Evolutionary conservation across 108 stramenopile species (phyloP), one percentile per base, ranked within the genome.

Genomic region (Fistulifera solaris): DNA sequence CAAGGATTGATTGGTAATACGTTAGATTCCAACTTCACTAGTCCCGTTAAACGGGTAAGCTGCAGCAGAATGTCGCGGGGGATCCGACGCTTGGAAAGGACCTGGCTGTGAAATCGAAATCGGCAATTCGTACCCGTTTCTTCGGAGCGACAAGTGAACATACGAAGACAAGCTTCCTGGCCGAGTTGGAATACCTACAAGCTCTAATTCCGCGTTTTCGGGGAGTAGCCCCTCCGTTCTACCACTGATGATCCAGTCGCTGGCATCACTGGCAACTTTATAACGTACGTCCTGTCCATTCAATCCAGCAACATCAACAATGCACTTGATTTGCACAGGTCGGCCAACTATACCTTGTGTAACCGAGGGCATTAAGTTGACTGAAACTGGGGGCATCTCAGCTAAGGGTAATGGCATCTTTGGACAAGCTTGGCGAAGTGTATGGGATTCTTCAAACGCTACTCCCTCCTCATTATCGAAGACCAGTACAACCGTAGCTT

Each of bases 161-260:
- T 35, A 35, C 31, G 31, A 35, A 35, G 31, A 8, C 31, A 35
- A 35, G 31, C 31, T 35, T 35, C 31, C 31, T 35, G 31, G 31
- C 8, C 31, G 31, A 6, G 31, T 35, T 35, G 31, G 31, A 8
- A 35, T 35, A 6, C 6, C 31, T 8, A 35, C 31, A 35, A 35
- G 8, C 31, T 35, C 6, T 8, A 35, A 35, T 35, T 35, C 31
- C 31, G 31, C 31, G 8, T 35, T 35, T 35, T 35, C 31, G 8
- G 31, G 31, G 8, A 35, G 31, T 8, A 3, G 31, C 8, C 44
- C 44, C 11, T 45, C 44, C 3, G 19, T 19, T 11, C 21, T 45
- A 6, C 44, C 44, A 45, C 44, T 19, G 21, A 45, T 17, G 21
- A 45, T 45, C 44, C 44, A 45, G 16, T 17, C 44, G 44, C 19